Conservation (phyloP, 192 early-diverging fungal genomes). For the Gamsiella multidivaricata region DNA sequence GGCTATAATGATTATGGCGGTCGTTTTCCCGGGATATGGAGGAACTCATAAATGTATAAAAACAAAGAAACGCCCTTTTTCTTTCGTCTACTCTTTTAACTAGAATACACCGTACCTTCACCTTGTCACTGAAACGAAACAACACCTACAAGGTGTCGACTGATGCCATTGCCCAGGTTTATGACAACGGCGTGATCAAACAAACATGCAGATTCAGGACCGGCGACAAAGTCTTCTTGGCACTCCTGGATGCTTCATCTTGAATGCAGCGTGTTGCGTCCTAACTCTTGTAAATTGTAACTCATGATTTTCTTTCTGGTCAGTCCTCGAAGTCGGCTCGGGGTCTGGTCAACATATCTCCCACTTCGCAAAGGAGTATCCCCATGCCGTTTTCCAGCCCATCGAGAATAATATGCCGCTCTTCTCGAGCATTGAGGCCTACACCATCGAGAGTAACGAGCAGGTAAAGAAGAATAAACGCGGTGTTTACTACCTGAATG, state of each 20-base stretch:
- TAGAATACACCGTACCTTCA: constrained; percentile 1
- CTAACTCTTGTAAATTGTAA: background rate
- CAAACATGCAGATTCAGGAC: constrained; percentile 1
- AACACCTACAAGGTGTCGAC: background rate
- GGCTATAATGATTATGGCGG: too few species aligned
- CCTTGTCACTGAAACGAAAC: too few species aligned
- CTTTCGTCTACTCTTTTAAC: background rate
- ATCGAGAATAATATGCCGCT: constrained; percentile 31
- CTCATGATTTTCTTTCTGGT: constrained; percentile 1
- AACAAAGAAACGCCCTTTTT: too few species aligned
- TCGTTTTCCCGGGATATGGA: too few species aligned
- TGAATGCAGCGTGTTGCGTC: background rate
- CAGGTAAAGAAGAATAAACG: too few species aligned
- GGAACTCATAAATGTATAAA: too few species aligned
- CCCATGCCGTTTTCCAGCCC: constrained; percentile 22
- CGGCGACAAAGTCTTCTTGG: constrained; percentile 13
- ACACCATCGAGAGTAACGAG: constrained; percentile 20
- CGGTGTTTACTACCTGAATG: background rate
- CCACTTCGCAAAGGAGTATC: constrained; percentile 16
- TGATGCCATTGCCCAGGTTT: constrained; percentile 8
- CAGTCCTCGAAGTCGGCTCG: constrained; percentile 27
- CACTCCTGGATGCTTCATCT: background rate
- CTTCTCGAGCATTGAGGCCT: constrained; percentile 26
- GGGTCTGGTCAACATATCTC: constrained; percentile 27
- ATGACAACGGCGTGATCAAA: constrained; percentile 6